Percentiles rank a stretch among this genome's conserved stretches.
These are phyloP conservation scores for Histomonas meleagridis DNA, from an alignment of 208 protist species.

Conservation along the genomic window DNA sequence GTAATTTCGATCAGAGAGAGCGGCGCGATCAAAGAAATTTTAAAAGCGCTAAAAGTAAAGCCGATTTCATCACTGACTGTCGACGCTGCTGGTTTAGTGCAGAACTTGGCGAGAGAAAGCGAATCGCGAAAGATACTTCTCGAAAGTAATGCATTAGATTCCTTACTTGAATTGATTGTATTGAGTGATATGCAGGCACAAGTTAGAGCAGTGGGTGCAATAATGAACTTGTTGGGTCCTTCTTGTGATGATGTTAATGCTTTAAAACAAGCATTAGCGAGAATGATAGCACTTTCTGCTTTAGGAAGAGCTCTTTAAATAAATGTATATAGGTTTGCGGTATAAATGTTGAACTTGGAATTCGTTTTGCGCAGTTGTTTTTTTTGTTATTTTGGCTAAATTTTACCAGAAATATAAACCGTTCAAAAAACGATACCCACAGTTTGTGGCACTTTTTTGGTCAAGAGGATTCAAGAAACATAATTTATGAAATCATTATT, in stretches of 20 bases:
- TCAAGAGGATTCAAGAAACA: too few relatives aligned
- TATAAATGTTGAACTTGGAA: too few relatives aligned
- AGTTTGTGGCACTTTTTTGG: too few relatives aligned
- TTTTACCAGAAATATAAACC: too few relatives aligned
- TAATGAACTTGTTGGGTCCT: neutral
- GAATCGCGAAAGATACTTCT: constrained; percentile 19
- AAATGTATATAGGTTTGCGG: neutral
- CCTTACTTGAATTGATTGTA: neutral
- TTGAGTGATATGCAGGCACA: neutral
- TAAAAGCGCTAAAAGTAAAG: neutral
- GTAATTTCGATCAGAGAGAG: neutral
- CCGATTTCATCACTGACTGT: neutral
- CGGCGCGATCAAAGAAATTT: neutral
- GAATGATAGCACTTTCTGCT: constrained; percentile 14
- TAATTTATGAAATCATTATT: too few relatives aligned
- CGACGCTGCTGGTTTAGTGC: constrained; percentile 20
- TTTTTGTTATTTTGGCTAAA: too few relatives aligned
- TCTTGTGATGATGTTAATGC: neutral
- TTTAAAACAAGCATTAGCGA: neutral
- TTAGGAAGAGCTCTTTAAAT: constrained; percentile 24
- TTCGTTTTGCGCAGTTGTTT: too few relatives aligned
- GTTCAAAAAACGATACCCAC: too few relatives aligned
- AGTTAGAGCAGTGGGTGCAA: constrained; percentile 20
- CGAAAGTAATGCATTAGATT: neutral
- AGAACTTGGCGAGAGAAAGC: neutral